phyloP scores from a whole-genome alignment of 495 filamentous ascomycete species.

The Xylaria curta region DNA sequence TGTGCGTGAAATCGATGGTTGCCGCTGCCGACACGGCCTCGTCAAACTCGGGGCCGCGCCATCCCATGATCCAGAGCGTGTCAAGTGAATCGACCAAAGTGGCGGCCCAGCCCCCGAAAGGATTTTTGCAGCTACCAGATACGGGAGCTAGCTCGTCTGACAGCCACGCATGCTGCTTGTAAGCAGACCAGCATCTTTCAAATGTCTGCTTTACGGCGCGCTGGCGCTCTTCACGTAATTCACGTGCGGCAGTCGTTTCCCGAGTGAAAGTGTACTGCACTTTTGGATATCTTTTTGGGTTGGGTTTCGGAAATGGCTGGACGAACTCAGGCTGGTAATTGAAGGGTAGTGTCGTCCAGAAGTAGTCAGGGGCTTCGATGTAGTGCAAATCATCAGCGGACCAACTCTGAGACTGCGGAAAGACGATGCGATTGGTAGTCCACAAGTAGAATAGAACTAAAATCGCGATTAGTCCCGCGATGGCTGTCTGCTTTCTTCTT shows the following conservation, averaged over 20 bases:
- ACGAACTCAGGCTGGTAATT: background rate
- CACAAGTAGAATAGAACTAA: background rate
- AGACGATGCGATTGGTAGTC: background rate
- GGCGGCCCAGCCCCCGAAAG: constrained; percentile 77
- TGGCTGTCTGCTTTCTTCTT: background rate
- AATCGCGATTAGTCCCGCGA: background rate
- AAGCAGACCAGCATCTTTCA: constrained; percentile 71
- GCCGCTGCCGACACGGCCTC: constrained; percentile 72
- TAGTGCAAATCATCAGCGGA: background rate
- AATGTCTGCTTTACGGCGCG: constrained; percentile 69
- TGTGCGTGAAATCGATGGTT: constrained; percentile 77
- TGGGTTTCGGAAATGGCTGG: background rate
- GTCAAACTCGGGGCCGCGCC: constrained; percentile 71
- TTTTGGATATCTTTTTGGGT: background rate
- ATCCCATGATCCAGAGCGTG: constrained; percentile 83
- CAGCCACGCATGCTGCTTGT: constrained; percentile 73
- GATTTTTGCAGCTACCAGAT: constrained; percentile 29
- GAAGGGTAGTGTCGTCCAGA: background rate
- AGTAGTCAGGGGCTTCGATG: constrained; percentile 8
- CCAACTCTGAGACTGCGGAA: background rate
- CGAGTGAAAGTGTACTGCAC: constrained; percentile 26
- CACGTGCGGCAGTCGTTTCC: constrained; percentile 34
- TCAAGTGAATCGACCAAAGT: constrained; percentile 82
- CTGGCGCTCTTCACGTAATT: constrained; percentile 40
- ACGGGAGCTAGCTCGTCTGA: constrained; percentile 74